Percentiles rank a stretch among this genome's conserved stretches.
phyloP scores from a whole-genome alignment of 495 filamentous ascomycete genomes.

The Aspergillus funiculosus region DNA sequence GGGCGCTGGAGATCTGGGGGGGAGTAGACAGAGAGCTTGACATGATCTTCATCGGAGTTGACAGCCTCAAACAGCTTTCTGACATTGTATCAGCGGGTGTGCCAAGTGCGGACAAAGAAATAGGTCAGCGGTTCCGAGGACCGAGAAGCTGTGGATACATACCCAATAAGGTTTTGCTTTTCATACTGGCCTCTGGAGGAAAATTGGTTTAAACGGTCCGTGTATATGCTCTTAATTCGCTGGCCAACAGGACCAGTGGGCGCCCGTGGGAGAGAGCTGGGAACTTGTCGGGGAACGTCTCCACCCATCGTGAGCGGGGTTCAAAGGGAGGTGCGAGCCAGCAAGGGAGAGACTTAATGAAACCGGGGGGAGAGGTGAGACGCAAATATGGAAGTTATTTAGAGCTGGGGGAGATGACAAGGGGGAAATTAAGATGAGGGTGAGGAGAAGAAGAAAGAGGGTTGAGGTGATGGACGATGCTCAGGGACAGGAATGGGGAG shows the following conservation, averaged over 20 bases:
- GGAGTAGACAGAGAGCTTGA: constrained; percentile 83
- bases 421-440: constrained; percentile 10
- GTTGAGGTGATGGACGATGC: constrained; percentile 2
- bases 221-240: constrained; percentile 83
- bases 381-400: not conserved
- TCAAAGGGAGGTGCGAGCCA: constrained; percentile 8
- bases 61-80: constrained; percentile 74
- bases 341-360: too few species aligned
- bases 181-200: constrained; percentile 75
- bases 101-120: not conserved
- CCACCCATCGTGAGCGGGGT: constrained; percentile 51
- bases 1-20: constrained; percentile 74
- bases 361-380: too few species aligned
- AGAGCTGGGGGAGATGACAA: constrained; percentile 2
- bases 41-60: constrained; percentile 62
- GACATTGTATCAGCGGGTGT: constrained; percentile 6
- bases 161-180: constrained; percentile 66
- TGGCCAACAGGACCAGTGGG: constrained; percentile 65
- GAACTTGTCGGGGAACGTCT: constrained; percentile 37
- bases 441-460: constrained; percentile 1
- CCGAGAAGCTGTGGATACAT: constrained; percentile 20
- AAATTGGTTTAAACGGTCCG: constrained; percentile 76
- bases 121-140: not conserved
- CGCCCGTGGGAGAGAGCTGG: constrained; percentile 50
- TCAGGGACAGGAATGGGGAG: constrained; percentile 12